Conservation (phyloP, 805 yeast genomes). For the Spathaspora sp. region DNA sequence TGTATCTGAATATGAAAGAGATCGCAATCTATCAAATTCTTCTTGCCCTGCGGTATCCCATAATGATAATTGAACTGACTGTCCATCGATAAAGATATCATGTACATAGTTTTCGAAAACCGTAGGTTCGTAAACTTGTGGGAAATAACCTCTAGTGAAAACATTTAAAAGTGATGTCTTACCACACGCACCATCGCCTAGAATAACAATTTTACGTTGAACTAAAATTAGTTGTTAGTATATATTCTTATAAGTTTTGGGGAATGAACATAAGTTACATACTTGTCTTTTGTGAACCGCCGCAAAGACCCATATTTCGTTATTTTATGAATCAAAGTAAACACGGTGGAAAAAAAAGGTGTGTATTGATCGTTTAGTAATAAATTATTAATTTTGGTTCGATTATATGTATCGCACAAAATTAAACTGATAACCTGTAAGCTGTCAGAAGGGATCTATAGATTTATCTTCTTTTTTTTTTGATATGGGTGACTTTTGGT, state of each 20-base stretch:
- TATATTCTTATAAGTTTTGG: neutral
- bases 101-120: slow-evolving; percentile 97
- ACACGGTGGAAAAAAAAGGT: neutral
- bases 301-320: slow-evolving; percentile 27
- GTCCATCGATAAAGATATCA: slow-evolving; percentile 92
- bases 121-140: slow-evolving; percentile 97
- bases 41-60: slow-evolving; percentile 99
- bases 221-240: slow-evolving; percentile 32
- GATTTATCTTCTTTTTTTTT: neutral
- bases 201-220: slow-evolving; percentile 87
- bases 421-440: neutral
- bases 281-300: slow-evolving; percentile 40
- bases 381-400: neutral
- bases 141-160: slow-evolving; percentile 95
- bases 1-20: slow-evolving; percentile 90
- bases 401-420: neutral
- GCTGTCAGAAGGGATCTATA: neutral
- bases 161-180: slow-evolving; percentile 92
- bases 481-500: neutral
- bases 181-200: slow-evolving; percentile 99
- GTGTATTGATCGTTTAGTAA: neutral
- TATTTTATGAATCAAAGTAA: neutral
- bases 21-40: slow-evolving; percentile 91
- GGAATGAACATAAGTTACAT: slow-evolving; percentile 19
- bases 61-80: slow-evolving; percentile 83